These are phyloP conservation scores for Pulveroboletus sp. DNA, from an alignment of 768 basidiomycete species.

Conservation along the genomic window DNA sequence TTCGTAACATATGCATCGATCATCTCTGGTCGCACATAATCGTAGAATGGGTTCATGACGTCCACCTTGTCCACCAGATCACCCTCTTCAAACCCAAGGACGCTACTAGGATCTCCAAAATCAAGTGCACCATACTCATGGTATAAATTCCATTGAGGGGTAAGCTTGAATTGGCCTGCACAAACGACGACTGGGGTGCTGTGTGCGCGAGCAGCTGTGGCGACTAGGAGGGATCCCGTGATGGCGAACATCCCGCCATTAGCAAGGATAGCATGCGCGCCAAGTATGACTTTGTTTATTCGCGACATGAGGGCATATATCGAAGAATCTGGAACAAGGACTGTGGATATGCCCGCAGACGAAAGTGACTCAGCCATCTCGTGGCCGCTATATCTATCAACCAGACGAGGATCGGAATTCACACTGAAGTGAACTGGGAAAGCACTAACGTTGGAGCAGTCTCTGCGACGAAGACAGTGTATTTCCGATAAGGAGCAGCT, in stretches of 20 bases:
- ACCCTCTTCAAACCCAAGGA: conserved; percentile 71
- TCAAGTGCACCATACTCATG: conserved; percentile 82
- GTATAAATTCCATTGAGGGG: conserved; percentile 85
- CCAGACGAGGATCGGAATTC: conserved; percentile 1
- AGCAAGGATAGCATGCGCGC: conserved; percentile 92
- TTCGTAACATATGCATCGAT: conserved; percentile 95
- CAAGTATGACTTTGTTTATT: conserved; percentile 93
- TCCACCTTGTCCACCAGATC: conserved; percentile 82
- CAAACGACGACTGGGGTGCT: conserved; percentile 91
- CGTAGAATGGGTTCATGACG: conserved; percentile 93
- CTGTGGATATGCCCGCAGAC: conserved; percentile 78
- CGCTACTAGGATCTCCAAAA: conserved; percentile 66
- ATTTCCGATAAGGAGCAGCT: conserved; percentile 85
- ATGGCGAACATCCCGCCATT: conserved; percentile 95
- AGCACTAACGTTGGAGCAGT: conserved; percentile 82
- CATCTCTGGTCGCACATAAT: conserved; percentile 90
- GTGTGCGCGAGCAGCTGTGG: conserved; percentile 83
- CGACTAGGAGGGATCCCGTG: conserved; percentile 78
- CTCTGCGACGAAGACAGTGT: conserved; percentile 94
- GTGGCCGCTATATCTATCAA: conserved; percentile 71
- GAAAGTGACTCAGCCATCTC: conserved; percentile 82
- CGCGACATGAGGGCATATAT: conserved; percentile 95
- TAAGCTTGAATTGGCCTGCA: conserved; percentile 95
- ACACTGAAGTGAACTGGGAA: neutral
- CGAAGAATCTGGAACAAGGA: conserved; percentile 94